Percentiles rank a stretch among this genome's conserved stretches.
phyloP scores from a whole-genome alignment of 768 basidiomycete species.

The Trametes cingulata region DNA sequence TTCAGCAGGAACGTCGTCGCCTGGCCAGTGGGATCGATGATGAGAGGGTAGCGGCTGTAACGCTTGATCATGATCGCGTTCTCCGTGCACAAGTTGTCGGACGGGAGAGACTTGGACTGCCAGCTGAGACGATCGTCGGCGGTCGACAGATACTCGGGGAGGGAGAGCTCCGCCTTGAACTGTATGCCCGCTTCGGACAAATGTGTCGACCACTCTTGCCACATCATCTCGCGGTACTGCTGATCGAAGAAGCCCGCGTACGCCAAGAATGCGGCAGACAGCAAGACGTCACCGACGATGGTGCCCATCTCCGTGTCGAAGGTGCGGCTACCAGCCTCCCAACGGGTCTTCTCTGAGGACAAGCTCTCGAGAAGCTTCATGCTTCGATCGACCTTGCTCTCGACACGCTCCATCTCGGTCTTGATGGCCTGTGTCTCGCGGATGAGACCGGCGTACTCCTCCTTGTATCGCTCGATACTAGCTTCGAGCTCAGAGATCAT shows the following conservation, averaged over 20 bases:
- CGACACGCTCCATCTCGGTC: constrained; percentile 95
- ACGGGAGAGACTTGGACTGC: constrained; percentile 95
- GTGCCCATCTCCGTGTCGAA: constrained; percentile 99
- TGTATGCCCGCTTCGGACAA: constrained; percentile 86
- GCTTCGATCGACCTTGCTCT: constrained; percentile 95
- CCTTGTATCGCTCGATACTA: constrained; percentile 93
- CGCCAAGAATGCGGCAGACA: constrained; percentile 95
- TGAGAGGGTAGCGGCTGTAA: constrained; percentile 95
- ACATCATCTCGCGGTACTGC: constrained; percentile 95
- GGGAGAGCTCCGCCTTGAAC: constrained; percentile 88
- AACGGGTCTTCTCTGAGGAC: constrained; percentile 91
- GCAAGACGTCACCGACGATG: constrained; percentile 93
- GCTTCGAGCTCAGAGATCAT: constrained; percentile 93
- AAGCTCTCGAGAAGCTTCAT: constrained; percentile 93
- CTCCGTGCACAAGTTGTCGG: constrained; percentile 94
- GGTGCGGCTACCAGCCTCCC: constrained; percentile 92
- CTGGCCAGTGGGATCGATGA: constrained; percentile 98
- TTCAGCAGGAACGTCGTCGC: constrained; percentile 93
- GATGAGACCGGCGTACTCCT: constrained; percentile 95
- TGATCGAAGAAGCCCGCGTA: constrained; percentile 99
- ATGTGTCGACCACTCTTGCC: constrained; percentile 93
- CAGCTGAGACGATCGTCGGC: constrained; percentile 94
- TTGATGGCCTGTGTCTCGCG: constrained; percentile 98
- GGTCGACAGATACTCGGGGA: constrained; percentile 95
- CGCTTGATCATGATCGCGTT: constrained; percentile 99